Percentiles rank a stretch among this genome's conserved stretches.
Conservation (phyloP, 2,329 filamentous ascomycete genomes). For the Ophiostoma australiae region DNA sequence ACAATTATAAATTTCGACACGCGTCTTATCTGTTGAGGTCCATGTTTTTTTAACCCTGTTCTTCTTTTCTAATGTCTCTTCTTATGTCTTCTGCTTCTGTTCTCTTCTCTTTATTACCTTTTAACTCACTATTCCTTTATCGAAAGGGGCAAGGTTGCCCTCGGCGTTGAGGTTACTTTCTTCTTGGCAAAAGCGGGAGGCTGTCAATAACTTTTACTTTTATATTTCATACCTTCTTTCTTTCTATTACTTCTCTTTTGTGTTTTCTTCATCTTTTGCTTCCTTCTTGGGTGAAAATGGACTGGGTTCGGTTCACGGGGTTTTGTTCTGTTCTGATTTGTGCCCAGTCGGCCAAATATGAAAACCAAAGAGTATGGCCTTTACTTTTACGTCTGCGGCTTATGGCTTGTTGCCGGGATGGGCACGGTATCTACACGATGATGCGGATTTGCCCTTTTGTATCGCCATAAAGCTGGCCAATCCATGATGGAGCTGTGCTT, state of each 20-base stretch:
- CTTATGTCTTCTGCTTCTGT: constrained; percentile 9
- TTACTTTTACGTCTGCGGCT: not conserved
- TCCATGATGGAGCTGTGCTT: not conserved
- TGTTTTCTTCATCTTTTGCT: not conserved
- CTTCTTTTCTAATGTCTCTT: not conserved
- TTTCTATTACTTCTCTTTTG: not conserved
- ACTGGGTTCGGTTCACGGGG: not conserved
- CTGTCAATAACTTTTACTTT: constrained; percentile 2
- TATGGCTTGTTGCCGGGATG: not conserved
- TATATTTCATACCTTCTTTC: constrained; percentile 7
- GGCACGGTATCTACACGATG: not conserved
- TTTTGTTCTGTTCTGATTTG: constrained; percentile 4
- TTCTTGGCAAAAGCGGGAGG: constrained; percentile 17
- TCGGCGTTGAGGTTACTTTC: constrained; percentile 12
- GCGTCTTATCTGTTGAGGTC: not conserved
- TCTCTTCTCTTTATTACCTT: not conserved
- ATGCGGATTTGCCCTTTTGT: not conserved
- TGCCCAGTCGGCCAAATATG: not conserved
- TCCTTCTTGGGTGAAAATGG: not conserved
- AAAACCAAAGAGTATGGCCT: not conserved
- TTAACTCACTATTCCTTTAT: not conserved
- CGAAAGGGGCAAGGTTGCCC: constrained; percentile 10
- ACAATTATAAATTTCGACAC: not conserved
- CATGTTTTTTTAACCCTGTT: no score
- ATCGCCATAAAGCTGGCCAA: not conserved